These are phyloP conservation scores for Talaromyces sp. DNA, from an alignment of 2,329 filamentous ascomycete species.

Conservation along the genomic window DNA sequence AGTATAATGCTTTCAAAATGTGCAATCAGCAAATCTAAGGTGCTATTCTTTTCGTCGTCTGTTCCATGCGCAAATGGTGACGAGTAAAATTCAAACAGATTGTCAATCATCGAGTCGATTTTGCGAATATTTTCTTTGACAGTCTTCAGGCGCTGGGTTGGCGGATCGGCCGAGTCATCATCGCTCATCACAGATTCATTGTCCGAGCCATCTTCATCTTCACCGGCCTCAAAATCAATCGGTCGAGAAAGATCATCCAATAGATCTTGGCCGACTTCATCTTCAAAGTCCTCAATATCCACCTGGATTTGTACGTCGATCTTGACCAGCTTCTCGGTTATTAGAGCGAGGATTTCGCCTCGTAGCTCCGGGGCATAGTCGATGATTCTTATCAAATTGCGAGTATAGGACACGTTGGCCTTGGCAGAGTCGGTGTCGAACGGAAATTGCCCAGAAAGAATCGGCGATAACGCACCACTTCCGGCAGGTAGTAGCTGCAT, in stretches of 20 bases:
- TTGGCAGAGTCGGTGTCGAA: conserved; percentile 70
- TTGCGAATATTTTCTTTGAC: conserved; percentile 82
- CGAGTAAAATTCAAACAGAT: conserved; percentile 78
- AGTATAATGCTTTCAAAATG: conserved; percentile 87
- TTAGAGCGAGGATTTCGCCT: conserved; percentile 73
- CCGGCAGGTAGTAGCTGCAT: conserved; percentile 77
- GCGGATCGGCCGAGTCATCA: conserved; percentile 47
- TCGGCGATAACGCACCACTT: conserved; percentile 61
- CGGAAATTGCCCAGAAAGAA: conserved; percentile 67
- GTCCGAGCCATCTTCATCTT: conserved; percentile 60
- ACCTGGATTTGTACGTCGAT: conserved; percentile 94
- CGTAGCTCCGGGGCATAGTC: conserved; percentile 73
- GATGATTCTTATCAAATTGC: conserved; percentile 73
- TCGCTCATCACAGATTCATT: conserved; percentile 57
- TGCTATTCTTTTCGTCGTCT: conserved; percentile 63
- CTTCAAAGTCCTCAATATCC: conserved; percentile 87
- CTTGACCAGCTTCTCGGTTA: conserved; percentile 82
- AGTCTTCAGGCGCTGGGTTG: conserved; percentile 53
- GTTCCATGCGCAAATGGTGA: conserved; percentile 65
- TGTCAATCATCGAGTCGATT: conserved; percentile 83
- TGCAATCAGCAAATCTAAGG: conserved; percentile 72
- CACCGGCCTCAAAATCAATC: conserved; percentile 34
- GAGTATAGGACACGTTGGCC: conserved; percentile 80
- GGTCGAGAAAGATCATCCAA: conserved; percentile 45
- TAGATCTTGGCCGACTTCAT: conserved; percentile 70